Percentiles rank a stretch among this genome's conserved stretches.
phyloP scores from a whole-genome alignment of 2,329 filamentous ascomycete species.

The Alternaria brassicae region DNA sequence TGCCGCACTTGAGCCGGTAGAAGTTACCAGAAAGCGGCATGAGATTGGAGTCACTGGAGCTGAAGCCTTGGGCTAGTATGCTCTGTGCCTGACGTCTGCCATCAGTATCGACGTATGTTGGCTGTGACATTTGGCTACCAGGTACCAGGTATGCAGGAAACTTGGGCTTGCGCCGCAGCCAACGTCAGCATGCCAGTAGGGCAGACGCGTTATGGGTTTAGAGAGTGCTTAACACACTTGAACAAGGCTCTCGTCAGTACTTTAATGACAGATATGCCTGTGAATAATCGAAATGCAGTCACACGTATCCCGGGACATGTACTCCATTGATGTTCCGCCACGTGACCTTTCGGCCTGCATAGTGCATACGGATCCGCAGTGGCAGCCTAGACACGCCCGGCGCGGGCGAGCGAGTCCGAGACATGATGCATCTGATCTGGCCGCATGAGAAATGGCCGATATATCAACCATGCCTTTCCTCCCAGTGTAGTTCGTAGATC shows the following conservation, averaged over 20 bases:
- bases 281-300: not conserved
- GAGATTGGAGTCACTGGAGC: not conserved
- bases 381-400: constrained; percentile 16
- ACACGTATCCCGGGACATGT: not conserved
- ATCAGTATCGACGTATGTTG: not conserved
- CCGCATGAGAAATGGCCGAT: constrained; percentile 24
- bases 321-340: constrained; percentile 9
- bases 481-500: constrained; percentile 23
- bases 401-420: constrained; percentile 15
- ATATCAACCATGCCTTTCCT: constrained; percentile 15
- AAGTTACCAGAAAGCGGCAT: constrained; percentile 8
- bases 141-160: not conserved
- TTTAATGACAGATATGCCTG: not conserved
- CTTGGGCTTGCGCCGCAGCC: not conserved
- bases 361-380: not conserved
- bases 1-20: constrained; percentile 4
- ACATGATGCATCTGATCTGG: constrained; percentile 24
- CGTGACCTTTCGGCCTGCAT: constrained; percentile 2
- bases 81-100: not conserved
- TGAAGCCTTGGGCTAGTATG: not conserved
- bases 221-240: not conserved
- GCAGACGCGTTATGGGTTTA: not conserved
- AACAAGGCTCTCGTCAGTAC: not conserved
- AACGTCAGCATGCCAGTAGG: not conserved
- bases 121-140: not conserved